Evolutionary conservation across 129 eudicot species (phyloP).

Genomic region (Gnaphalium uliginosum): DNA sequence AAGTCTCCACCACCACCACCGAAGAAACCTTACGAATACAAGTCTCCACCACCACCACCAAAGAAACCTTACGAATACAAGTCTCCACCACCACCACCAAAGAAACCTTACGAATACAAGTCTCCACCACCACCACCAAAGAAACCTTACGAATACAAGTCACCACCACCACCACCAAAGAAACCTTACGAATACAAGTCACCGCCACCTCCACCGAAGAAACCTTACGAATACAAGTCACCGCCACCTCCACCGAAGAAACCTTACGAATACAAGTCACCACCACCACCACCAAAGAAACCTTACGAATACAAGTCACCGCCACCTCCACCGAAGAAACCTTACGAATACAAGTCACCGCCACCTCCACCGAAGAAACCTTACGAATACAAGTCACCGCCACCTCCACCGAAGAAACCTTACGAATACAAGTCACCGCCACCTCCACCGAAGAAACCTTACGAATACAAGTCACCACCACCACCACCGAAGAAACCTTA

Average conservation of each 20-base stretch:
- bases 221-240: background rate
- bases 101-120: background rate
- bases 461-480: background rate
- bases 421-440: background rate
- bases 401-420: background rate
- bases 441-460: background rate
- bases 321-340: background rate
- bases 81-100: conserved; percentile 23
- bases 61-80: background rate
- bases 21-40: background rate
- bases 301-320: background rate
- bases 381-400: background rate
- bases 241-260: background rate
- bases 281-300: background rate
- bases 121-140: conserved; percentile 9
- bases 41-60: conserved; percentile 5
- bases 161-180: conserved; percentile 15
- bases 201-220: conserved; percentile 8
- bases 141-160: background rate
- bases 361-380: background rate
- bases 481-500: background rate
- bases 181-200: background rate
- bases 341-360: background rate
- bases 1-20: conserved; percentile 24
- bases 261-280: background rate